phyloP scores from a whole-genome alignment of 208 protist species.

The Wallacemonas sp. region DNA sequence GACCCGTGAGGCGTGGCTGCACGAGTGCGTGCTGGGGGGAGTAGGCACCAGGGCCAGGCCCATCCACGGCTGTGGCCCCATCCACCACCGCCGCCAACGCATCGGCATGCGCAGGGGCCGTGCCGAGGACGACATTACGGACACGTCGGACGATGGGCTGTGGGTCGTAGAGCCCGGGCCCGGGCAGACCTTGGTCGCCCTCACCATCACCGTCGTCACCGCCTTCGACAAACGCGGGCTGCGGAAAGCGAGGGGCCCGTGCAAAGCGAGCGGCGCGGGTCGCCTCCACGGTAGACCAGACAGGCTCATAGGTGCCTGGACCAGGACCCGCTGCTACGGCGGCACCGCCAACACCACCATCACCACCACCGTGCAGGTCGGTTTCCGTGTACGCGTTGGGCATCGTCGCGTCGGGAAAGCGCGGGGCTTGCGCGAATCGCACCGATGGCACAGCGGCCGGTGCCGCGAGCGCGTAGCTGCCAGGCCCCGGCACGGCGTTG shows the following conservation, averaged over 20 bases:
- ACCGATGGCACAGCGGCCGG: neutral
- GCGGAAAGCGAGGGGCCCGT: slow-evolving; percentile 12
- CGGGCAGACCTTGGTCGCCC: slow-evolving; percentile 19
- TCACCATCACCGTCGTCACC: neutral
- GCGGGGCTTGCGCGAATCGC: slow-evolving; percentile 19
- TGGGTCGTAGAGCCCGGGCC: slow-evolving; percentile 62
- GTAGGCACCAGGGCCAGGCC: slow-evolving; percentile 56
- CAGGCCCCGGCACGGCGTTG: slow-evolving; percentile 22
- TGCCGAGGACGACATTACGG: slow-evolving; percentile 20
- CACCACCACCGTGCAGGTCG: neutral
- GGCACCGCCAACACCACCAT: too few species aligned
- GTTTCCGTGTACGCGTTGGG: slow-evolving; percentile 5
- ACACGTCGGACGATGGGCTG: neutral
- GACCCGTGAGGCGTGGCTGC: slow-evolving; percentile 13
- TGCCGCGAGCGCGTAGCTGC: slow-evolving; percentile 16
- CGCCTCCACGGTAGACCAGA: neutral
- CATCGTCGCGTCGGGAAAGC: neutral
- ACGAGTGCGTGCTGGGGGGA: slow-evolving; percentile 25
- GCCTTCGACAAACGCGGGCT: slow-evolving; percentile 11
- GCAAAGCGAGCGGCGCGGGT: neutral
- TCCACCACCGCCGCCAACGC: neutral
- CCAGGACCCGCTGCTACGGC: slow-evolving; percentile 40
- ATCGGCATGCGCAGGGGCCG: slow-evolving; percentile 14
- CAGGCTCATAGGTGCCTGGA: slow-evolving; percentile 50
- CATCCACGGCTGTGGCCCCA: neutral